phyloP scores from a whole-genome alignment of 2,329 filamentous ascomycete species.

The Fusarium praegraminearum region DNA sequence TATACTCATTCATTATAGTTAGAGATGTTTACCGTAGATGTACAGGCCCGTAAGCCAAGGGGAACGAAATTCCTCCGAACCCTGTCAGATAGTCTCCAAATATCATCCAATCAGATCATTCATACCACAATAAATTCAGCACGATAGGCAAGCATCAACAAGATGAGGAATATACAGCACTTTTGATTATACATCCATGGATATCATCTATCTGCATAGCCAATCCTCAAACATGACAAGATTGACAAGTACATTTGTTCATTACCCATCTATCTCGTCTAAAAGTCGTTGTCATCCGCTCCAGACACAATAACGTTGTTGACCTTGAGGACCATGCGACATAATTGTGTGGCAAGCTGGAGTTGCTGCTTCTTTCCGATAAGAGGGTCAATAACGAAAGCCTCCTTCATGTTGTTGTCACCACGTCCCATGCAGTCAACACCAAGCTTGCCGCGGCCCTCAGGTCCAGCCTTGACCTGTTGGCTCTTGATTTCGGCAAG shows the following conservation, averaged over 20 bases:
- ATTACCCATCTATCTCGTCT: slow-evolving; percentile 52
- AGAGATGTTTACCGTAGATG: neutral
- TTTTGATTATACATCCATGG: slow-evolving; percentile 39
- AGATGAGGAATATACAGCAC: slow-evolving; percentile 15
- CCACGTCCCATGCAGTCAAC: slow-evolving; percentile 98
- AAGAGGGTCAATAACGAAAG: slow-evolving; percentile 97
- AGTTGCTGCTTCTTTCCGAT: slow-evolving; percentile 99
- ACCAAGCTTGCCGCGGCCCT: slow-evolving; percentile 74
- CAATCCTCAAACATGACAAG: slow-evolving; percentile 41
- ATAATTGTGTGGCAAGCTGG: slow-evolving; percentile 94
- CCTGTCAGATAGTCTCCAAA: slow-evolving; percentile 15
- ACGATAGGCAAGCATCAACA: neutral
- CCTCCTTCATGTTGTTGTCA: slow-evolving; percentile 96
- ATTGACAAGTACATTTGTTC: slow-evolving; percentile 41
- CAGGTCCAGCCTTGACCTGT: slow-evolving; percentile 80
- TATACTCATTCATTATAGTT: neutral
- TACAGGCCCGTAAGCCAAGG: slow-evolving; percentile 17
- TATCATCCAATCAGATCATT: slow-evolving; percentile 18
- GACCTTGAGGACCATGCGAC: slow-evolving; percentile 97
- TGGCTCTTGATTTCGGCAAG: slow-evolving; percentile 95
- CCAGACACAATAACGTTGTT: slow-evolving; percentile 97
- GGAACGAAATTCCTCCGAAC: slow-evolving; percentile 17
- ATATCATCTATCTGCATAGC: slow-evolving; percentile 40
- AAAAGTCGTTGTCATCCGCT: slow-evolving; percentile 88
- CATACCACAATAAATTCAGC: neutral